These are phyloP conservation scores for Arachnomyces sp. DNA, from an alignment of 2,329 filamentous ascomycete genomes.

Conservation along the genomic window DNA sequence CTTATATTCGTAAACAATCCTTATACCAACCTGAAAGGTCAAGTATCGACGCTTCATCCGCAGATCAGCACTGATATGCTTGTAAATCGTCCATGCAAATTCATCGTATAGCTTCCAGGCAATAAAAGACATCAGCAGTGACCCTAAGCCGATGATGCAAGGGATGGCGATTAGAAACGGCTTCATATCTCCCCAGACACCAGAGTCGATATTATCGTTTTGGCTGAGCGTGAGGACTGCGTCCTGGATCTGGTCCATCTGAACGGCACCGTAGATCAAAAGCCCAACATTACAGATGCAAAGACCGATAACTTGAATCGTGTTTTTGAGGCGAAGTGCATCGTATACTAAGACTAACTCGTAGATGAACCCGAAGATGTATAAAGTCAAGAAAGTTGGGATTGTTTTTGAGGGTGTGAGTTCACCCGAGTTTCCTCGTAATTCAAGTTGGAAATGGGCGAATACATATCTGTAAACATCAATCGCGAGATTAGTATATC, in stretches of 20 bases:
- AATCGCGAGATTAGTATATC: background rate
- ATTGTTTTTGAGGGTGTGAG: slow-evolving; percentile 56
- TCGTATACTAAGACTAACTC: slow-evolving; percentile 86
- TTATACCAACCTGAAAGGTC: slow-evolving; percentile 74
- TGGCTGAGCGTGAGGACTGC: slow-evolving; percentile 54
- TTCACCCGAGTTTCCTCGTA: slow-evolving; percentile 35
- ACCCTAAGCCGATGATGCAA: slow-evolving; percentile 69
- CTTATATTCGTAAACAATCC: background rate
- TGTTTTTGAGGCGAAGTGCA: slow-evolving; percentile 89
- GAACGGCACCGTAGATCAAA: slow-evolving; percentile 85
- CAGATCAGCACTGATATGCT: slow-evolving; percentile 95
- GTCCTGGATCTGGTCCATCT: slow-evolving; percentile 79
- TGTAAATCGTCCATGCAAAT: slow-evolving; percentile 99
- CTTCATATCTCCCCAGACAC: slow-evolving; percentile 62
- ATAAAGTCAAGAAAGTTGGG: slow-evolving; percentile 88
- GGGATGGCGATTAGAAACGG: slow-evolving; percentile 82
- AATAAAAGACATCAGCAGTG: slow-evolving; percentile 63
- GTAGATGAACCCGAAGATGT: slow-evolving; percentile 96
- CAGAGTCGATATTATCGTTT: slow-evolving; percentile 37
- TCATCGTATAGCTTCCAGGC: slow-evolving; percentile 97
- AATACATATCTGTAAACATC: slow-evolving; percentile 71
- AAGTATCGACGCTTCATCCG: slow-evolving; percentile 95
- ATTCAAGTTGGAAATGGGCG: slow-evolving; percentile 64
- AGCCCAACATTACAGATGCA: slow-evolving; percentile 89
- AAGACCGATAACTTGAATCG: slow-evolving; percentile 93